phyloP scores from a whole-genome alignment of 805 yeast species.

The Yarrowia osloensis region DNA sequence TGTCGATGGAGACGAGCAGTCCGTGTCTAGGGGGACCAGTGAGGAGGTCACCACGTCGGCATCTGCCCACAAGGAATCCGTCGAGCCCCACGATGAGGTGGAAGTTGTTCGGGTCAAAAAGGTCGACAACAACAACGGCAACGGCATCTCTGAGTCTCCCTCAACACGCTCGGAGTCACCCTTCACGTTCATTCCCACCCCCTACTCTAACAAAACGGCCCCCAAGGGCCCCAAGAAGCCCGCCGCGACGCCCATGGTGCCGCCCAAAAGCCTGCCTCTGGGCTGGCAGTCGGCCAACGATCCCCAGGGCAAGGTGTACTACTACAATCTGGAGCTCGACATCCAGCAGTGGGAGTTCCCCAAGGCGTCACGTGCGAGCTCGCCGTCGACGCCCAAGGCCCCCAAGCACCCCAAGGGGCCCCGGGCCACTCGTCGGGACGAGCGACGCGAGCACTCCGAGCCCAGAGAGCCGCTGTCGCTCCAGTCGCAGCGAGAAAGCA shows the following conservation, averaged over 20 bases:
- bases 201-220: constrained; percentile 9
- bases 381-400: constrained; percentile 28
- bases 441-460: constrained; percentile 34
- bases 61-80: background rate
- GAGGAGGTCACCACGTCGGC: constrained; percentile 27
- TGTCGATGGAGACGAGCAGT: constrained; percentile 17
- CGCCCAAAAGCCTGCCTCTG: background rate
- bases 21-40: background rate
- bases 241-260: background rate
- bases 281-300: constrained; percentile 20
- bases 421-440: constrained; percentile 36
- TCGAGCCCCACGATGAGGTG: background rate
- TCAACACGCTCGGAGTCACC: constrained; percentile 31
- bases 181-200: constrained; percentile 35
- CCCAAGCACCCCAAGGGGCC: constrained; percentile 40
- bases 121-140: background rate
- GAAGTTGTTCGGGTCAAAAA: background rate
- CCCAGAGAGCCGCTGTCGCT: constrained; percentile 32
- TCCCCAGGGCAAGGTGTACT: constrained; percentile 17
- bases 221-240: constrained; percentile 35
- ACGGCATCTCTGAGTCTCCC: background rate
- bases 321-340: constrained; percentile 8
- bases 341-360: constrained; percentile 29
- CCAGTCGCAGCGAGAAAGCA: constrained; percentile 34
- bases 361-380: constrained; percentile 4